phyloP scores from a whole-genome alignment of 257 asterid genomes.

The Solanum stenotomum region DNA sequence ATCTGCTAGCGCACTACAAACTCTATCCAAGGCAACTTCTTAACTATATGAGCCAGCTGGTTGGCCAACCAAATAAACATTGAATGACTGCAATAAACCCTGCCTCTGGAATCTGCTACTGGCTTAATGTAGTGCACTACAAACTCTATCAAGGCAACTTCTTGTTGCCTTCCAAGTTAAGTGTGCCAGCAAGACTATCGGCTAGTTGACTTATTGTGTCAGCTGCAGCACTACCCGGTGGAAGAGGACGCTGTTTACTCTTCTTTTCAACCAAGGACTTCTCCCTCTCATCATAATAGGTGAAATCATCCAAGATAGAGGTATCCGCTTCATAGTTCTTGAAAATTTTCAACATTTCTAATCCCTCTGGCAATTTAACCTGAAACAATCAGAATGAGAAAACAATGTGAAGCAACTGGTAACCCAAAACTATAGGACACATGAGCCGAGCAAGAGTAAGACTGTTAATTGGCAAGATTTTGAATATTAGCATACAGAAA shows the following conservation, averaged over 20 bases:
- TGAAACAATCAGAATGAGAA: slow-evolving; percentile 14
- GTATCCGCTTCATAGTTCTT: slow-evolving; percentile 80
- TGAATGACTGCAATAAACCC: slow-evolving; percentile 16
- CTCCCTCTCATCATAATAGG: slow-evolving; percentile 81
- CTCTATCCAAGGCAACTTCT: slow-evolving; percentile 38
- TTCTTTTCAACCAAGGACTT: slow-evolving; percentile 66
- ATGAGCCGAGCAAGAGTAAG: background rate
- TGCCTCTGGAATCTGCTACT: slow-evolving; percentile 14
- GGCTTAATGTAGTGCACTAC: slow-evolving; percentile 14
- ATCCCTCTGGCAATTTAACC: slow-evolving; percentile 89
- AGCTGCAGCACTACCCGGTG: slow-evolving; percentile 35
- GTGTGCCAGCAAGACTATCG: slow-evolving; percentile 52
- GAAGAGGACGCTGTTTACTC: slow-evolving; percentile 56
- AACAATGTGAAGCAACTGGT: background rate
- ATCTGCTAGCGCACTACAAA: slow-evolving; percentile 24
- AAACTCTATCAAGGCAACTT: slow-evolving; percentile 37
- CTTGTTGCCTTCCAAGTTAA: slow-evolving; percentile 57
- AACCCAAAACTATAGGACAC: background rate
- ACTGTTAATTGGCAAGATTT: background rate
- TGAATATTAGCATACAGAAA: background rate
- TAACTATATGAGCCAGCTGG: slow-evolving; percentile 10
- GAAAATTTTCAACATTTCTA: slow-evolving; percentile 85
- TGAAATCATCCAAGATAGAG: slow-evolving; percentile 85
- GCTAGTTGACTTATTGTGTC: slow-evolving; percentile 74
- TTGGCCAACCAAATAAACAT: slow-evolving; percentile 10